Percentiles rank a stretch among this genome's conserved stretches.
These are phyloP conservation scores for Mollisia scopiformis DNA, from an alignment of 2,329 filamentous ascomycete species.

Conservation along the genomic window DNA sequence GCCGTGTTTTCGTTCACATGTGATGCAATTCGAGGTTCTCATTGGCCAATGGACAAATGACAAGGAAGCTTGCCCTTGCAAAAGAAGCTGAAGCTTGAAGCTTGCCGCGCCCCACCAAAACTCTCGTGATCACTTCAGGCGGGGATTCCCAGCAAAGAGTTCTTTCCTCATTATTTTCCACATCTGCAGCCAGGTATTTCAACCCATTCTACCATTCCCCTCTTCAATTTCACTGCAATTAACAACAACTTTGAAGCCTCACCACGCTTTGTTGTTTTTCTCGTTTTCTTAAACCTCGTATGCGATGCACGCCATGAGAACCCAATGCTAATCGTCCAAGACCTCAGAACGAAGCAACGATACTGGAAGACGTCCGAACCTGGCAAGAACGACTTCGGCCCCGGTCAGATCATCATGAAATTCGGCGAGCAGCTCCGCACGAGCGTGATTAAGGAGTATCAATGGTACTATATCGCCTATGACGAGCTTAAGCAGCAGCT, in stretches of 20 bases:
- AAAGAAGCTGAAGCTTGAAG: too few relatives aligned
- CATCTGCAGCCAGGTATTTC: background rate
- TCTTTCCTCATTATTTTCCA: background rate
- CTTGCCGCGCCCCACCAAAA: too few relatives aligned
- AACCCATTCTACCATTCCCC: background rate
- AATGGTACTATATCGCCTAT: conserved; percentile 98
- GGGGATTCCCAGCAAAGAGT: background rate
- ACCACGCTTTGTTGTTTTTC: background rate
- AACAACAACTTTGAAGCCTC: background rate
- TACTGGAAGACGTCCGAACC: conserved; percentile 20
- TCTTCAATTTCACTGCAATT: background rate
- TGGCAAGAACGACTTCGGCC: conserved; percentile 34
- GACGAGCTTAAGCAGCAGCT: conserved; percentile 88
- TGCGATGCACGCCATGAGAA: conserved; percentile 10
- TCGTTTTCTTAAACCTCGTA: background rate
- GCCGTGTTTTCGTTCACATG: background rate
- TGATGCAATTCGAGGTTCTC: background rate
- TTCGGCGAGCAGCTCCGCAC: conserved; percentile 97
- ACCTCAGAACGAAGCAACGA: conserved; percentile 26
- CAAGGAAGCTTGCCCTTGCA: too few relatives aligned
- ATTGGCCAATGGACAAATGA: background rate
- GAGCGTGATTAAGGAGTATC: conserved; percentile 94
- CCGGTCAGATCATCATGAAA: conserved; percentile 67
- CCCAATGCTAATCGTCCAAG: conserved; percentile 33
- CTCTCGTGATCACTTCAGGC: background rate